These are phyloP conservation scores for Litchi chinensis DNA, from an alignment of 345 rosid genomes.

Conservation along the genomic window DNA sequence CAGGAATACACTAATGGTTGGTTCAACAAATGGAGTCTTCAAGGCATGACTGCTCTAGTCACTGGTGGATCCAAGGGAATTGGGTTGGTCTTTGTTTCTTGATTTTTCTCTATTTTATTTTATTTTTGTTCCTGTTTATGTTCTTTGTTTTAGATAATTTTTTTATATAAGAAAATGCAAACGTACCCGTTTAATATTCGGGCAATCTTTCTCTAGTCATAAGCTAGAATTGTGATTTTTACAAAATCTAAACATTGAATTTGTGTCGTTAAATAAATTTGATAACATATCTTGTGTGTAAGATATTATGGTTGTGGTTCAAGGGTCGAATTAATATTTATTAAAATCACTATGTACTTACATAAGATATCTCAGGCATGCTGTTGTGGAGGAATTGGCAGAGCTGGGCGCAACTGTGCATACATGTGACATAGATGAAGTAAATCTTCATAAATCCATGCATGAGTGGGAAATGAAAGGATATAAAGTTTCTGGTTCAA, in stretches of 20 bases:
- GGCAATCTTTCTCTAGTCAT: no score
- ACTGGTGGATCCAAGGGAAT: conserved; percentile 72
- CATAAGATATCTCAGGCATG: conserved; percentile 35
- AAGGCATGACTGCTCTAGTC: conserved; percentile 59
- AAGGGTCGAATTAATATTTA: no score
- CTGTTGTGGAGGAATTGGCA: conserved; percentile 65
- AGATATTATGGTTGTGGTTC: no score
- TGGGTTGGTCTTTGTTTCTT: conserved; percentile 34
- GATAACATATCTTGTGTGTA: no score
- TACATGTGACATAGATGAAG: conserved; percentile 58
- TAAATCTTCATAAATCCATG: conserved; percentile 47
- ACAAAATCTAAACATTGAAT: no score
- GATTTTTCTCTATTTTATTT: background rate
- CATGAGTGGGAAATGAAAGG: conserved; percentile 39
- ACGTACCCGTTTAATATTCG: no score
- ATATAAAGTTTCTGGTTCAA: conserved; percentile 37
- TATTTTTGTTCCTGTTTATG: no score
- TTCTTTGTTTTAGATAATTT: no score
- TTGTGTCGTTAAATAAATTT: no score
- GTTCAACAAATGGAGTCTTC: background rate
- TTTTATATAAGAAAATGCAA: no score
- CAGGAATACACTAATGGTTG: background rate
- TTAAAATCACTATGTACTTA: no score
- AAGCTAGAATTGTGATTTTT: no score
- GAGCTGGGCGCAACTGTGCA: conserved; percentile 63